These are phyloP conservation scores for Termitomyces sp. DNA, from an alignment of 768 basidiomycete species.

Conservation along the genomic window DNA sequence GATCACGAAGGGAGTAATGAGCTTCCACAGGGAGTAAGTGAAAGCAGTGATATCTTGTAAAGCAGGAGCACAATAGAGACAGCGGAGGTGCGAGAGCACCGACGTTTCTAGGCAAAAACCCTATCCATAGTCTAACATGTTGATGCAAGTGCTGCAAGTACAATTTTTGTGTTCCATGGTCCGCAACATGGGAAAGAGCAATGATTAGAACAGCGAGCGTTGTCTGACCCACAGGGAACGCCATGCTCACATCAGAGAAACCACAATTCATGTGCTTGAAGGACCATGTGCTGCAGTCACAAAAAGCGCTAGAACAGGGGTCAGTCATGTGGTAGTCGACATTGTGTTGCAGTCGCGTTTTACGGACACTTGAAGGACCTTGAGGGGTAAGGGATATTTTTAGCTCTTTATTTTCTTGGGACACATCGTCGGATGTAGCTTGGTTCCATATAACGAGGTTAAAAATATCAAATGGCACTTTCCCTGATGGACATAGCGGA, in stretches of 20 bases:
- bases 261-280: constrained; percentile 14
- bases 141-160: constrained; percentile 30
- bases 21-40: constrained; percentile 23
- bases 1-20: constrained; percentile 5
- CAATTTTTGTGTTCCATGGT: constrained; percentile 53
- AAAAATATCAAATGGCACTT: no score
- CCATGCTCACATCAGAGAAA: constrained; percentile 20
- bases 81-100: constrained; percentile 51
- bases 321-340: constrained; percentile 20
- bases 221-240: constrained; percentile 24
- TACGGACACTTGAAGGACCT: not conserved
- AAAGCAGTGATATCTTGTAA: constrained; percentile 25
- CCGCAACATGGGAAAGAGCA: constrained; percentile 32
- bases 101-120: constrained; percentile 25
- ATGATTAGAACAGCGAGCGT: constrained; percentile 28
- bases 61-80: constrained; percentile 26
- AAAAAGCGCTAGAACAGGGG: constrained; percentile 15
- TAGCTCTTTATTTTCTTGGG: not conserved
- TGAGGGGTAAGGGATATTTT: not conserved
- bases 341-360: constrained; percentile 5
- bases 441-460: no score
- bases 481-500: no score
- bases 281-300: constrained; percentile 10
- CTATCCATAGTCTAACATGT: not conserved
- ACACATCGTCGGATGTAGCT: no score